Percentiles rank a stretch among this genome's conserved stretches.
These are phyloP conservation scores for Prunus armeniaca DNA, from an alignment of 306 rosid species.

Conservation along the genomic window DNA sequence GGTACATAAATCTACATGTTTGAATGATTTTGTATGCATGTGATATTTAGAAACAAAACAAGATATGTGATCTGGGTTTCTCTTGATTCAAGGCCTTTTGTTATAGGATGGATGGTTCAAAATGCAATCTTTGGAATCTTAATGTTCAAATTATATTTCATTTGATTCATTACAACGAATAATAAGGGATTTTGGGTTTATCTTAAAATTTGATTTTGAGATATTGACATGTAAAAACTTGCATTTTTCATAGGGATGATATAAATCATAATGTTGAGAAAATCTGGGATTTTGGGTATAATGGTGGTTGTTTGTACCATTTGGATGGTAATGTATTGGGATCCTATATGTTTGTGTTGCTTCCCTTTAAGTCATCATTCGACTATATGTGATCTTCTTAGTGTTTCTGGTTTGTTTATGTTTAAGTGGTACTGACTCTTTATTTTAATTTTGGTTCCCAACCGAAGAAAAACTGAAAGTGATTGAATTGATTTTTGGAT, in stretches of 20 bases:
- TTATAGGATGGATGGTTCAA: background rate
- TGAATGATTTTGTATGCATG: background rate
- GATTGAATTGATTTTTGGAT: conserved; percentile 24
- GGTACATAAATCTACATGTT: background rate
- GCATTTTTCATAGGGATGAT: background rate
- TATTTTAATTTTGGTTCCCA: background rate
- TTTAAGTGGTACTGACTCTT: conserved; percentile 13
- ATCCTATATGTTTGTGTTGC: background rate
- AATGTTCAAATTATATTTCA: background rate
- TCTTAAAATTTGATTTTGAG: background rate
- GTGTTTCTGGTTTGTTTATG: conserved; percentile 17
- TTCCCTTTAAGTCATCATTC: background rate
- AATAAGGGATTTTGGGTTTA: background rate
- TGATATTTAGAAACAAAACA: background rate
- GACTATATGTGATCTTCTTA: conserved; percentile 7
- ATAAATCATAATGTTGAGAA: background rate
- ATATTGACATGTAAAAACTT: background rate
- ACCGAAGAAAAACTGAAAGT: background rate
- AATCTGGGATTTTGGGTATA: background rate
- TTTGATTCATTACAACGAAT: background rate
- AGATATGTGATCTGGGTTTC: background rate
- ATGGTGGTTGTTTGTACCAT: background rate
- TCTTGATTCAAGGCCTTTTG: background rate
- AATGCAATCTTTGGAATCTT: background rate
- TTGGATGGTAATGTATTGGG: background rate